These are phyloP conservation scores for Didymella sp. DNA, from an alignment of 2,329 filamentous ascomycete species.

Conservation along the genomic window DNA sequence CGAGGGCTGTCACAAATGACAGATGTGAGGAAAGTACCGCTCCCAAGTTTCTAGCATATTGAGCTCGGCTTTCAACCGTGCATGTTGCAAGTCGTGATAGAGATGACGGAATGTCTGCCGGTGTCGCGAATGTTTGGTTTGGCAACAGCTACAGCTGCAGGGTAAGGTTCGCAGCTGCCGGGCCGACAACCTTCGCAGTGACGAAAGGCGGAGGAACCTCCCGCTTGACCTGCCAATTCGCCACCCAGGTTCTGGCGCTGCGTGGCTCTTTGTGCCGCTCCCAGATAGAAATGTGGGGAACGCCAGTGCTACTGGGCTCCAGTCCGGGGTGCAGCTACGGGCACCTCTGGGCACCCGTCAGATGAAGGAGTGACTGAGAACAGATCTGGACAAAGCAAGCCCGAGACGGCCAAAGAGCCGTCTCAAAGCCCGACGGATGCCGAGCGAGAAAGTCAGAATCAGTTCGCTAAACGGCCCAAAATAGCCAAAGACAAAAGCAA, in stretches of 20 bases:
- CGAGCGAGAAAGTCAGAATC: constrained; percentile 4
- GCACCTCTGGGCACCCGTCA: constrained; percentile 12
- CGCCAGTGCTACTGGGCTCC: constrained; percentile 26
- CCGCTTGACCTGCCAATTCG: constrained; percentile 30
- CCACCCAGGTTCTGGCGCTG: constrained; percentile 15
- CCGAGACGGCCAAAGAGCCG: constrained; percentile 5
- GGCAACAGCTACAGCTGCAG: constrained; percentile 7
- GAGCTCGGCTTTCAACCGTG: constrained; percentile 6
- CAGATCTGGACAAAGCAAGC: constrained; percentile 5
- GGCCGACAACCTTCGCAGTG: constrained; percentile 18
- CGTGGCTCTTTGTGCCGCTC: constrained; percentile 25
- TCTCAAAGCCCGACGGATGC: constrained; percentile 8
- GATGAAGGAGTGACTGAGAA: constrained; percentile 1
- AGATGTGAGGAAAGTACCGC: constrained; percentile 17
- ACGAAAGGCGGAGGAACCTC: constrained; percentile 16
- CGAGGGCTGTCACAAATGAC: constrained; percentile 15
- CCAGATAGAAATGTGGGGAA: constrained; percentile 29
- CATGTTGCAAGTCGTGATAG: constrained; percentile 12
- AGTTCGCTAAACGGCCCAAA: constrained; percentile 1
- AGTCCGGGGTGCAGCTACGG: constrained; percentile 36
- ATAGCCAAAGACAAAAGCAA: constrained; percentile 9
- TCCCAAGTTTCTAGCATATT: constrained; percentile 1
- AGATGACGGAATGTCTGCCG: constrained; percentile 8
- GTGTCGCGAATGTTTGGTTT: constrained; percentile 6
- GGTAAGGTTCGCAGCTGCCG: constrained; percentile 13